Evolutionary conservation across 805 yeast genomes (phyloP).

Genomic region (Yamadazyma kitorensis): DNA sequence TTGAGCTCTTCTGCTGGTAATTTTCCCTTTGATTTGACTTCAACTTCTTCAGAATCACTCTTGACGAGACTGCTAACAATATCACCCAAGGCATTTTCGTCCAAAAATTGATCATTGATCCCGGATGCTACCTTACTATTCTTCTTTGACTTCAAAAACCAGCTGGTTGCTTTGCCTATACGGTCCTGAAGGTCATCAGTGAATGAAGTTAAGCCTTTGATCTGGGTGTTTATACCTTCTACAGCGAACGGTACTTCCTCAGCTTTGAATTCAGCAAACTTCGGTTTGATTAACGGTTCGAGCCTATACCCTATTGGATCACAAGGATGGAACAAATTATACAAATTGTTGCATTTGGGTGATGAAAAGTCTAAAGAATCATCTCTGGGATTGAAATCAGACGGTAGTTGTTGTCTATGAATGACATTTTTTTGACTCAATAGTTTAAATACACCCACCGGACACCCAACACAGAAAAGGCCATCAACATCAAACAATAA

Average conservation of each 20-base stretch:
- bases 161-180: constrained; percentile 32
- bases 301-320: constrained; percentile 90
- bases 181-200: constrained; percentile 38
- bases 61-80: constrained; percentile 29
- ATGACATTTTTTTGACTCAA: constrained; percentile 62
- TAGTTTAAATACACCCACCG: constrained; percentile 81
- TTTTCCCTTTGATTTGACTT: constrained; percentile 15
- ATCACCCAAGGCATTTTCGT: constrained; percentile 42
- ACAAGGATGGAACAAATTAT: constrained; percentile 84
- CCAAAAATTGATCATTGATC: constrained; percentile 14
- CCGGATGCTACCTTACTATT: constrained; percentile 9
- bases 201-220: constrained; percentile 38
- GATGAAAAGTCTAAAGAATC: constrained; percentile 22
- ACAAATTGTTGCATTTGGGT: constrained; percentile 65
- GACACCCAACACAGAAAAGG: constrained; percentile 83
- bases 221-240: constrained; percentile 50
- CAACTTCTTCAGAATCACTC: constrained; percentile 16
- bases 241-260: constrained; percentile 55
- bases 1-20: constrained; percentile 28
- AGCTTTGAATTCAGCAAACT: constrained; percentile 50
- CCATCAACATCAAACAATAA: constrained; percentile 72
- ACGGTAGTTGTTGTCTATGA: constrained; percentile 29
- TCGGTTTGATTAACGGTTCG: constrained; percentile 71
- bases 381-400: constrained; percentile 21
- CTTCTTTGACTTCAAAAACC: constrained; percentile 24